Conservation (phyloP, 208 protist genomes). For the Crithidia bombi region DNA sequence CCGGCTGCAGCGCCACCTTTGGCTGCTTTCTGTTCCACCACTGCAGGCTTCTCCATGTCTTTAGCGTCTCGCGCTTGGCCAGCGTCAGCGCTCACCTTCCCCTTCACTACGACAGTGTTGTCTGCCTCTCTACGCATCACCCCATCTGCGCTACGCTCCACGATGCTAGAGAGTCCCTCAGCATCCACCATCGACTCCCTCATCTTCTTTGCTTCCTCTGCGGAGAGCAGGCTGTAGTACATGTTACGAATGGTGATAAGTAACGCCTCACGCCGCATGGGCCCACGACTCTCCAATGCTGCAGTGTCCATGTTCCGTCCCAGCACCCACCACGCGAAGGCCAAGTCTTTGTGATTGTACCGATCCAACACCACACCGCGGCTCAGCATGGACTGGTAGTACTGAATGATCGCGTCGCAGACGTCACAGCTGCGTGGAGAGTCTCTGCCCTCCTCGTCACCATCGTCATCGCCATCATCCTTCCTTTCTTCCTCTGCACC, state of each 20-base stretch:
- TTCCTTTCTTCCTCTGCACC: neutral
- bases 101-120: no score
- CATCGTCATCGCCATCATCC: neutral
- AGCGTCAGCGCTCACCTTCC: no score
- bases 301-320: conserved; percentile 71
- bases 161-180: neutral
- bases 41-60: no score
- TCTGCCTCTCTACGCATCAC: no score
- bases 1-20: no score
- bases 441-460: neutral
- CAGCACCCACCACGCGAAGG: conserved; percentile 87
- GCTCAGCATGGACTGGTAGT: conserved; percentile 79
- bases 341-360: conserved; percentile 84
- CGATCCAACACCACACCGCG: conserved; percentile 82
- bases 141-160: no score
- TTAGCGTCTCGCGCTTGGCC: no score
- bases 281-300: conserved; percentile 49
- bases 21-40: no score
- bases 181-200: conserved; percentile 1
- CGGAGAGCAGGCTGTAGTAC: conserved; percentile 72
- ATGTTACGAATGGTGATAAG: conserved; percentile 72
- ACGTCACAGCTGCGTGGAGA: conserved; percentile 39
- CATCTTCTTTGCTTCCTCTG: conserved; percentile 25
- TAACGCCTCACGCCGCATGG: conserved; percentile 67
- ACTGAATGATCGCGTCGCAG: conserved; percentile 58